Evolutionary conservation across 257 asterid species (phyloP).

Genomic region (Gentiana macrophylla): DNA sequence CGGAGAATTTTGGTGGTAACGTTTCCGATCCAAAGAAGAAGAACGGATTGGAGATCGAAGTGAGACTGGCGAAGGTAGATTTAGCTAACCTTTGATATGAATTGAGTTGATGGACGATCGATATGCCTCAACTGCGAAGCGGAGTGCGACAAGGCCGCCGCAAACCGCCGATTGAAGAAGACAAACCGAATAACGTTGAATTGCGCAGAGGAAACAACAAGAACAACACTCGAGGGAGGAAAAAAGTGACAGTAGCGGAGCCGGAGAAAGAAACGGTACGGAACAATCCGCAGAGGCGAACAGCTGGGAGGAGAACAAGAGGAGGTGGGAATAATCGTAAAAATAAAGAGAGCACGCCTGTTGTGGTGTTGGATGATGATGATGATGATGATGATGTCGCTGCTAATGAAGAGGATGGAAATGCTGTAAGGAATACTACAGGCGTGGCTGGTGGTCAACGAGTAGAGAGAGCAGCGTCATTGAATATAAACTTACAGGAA

Average conservation of each 20-base stretch:
- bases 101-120: constrained; percentile 25
- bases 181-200: constrained; percentile 8
- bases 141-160: constrained; percentile 41
- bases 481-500: constrained; percentile 17
- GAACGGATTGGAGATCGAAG: not conserved
- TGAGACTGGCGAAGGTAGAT: constrained; percentile 19
- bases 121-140: constrained; percentile 49
- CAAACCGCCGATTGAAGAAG: constrained; percentile 6
- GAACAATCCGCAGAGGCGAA: constrained; percentile 13
- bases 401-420: constrained; percentile 3
- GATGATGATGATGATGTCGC: constrained; percentile 1
- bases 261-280: constrained; percentile 9
- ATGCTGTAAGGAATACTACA: constrained; percentile 22
- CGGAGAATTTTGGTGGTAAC: not conserved
- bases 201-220: constrained; percentile 7
- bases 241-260: constrained; percentile 4
- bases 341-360: constrained; percentile 6
- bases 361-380: constrained; percentile 14
- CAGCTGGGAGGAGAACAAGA: constrained; percentile 2
- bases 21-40: constrained; percentile 18
- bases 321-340: constrained; percentile 7
- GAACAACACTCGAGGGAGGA: not conserved
- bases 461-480: constrained; percentile 10
- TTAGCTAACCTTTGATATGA: constrained; percentile 7
- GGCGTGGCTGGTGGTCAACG: constrained; percentile 9